phyloP scores from a whole-genome alignment of 1,139 yeast genomes.

The Williopsis jadinii region DNA sequence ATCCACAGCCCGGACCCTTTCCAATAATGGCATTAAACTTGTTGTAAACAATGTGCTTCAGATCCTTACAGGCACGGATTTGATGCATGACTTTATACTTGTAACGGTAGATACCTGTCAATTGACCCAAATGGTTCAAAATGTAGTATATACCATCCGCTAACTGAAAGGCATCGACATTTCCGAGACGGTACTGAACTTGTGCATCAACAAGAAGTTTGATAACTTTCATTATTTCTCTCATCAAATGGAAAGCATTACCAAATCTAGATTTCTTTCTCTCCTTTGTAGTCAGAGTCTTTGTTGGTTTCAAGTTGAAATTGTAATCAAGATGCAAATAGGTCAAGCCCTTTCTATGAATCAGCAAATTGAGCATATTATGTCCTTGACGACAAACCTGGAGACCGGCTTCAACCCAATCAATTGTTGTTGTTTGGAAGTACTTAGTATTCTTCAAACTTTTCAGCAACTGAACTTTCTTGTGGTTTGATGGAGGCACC shows the following conservation, averaged over 20 bases:
- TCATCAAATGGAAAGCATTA: conserved; percentile 86
- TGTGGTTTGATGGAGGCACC: conserved; percentile 32
- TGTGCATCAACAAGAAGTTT: conserved; percentile 91
- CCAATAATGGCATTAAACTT: conserved; percentile 78
- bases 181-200: conserved; percentile 83
- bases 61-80: conserved; percentile 89
- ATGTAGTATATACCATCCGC: conserved; percentile 93
- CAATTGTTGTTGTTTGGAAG: conserved; percentile 86
- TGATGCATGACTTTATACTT: conserved; percentile 98
- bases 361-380: conserved; percentile 83
- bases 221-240: conserved; percentile 77
- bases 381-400: conserved; percentile 92
- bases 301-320: conserved; percentile 92
- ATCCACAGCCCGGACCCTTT: conserved; percentile 98
- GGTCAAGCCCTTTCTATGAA: conserved; percentile 87
- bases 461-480: conserved; percentile 55
- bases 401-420: conserved; percentile 98
- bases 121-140: conserved; percentile 87
- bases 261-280: conserved; percentile 95
- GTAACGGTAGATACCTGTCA: conserved; percentile 94
- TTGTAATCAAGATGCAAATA: conserved; percentile 92
- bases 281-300: conserved; percentile 93
- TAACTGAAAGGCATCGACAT: conserved; percentile 85
- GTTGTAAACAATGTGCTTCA: conserved; percentile 84
- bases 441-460: conserved; percentile 72